These are phyloP conservation scores for Ophryocystis elektroscirrha DNA, from an alignment of 169 alveolate genomes.

Conservation along the genomic window DNA sequence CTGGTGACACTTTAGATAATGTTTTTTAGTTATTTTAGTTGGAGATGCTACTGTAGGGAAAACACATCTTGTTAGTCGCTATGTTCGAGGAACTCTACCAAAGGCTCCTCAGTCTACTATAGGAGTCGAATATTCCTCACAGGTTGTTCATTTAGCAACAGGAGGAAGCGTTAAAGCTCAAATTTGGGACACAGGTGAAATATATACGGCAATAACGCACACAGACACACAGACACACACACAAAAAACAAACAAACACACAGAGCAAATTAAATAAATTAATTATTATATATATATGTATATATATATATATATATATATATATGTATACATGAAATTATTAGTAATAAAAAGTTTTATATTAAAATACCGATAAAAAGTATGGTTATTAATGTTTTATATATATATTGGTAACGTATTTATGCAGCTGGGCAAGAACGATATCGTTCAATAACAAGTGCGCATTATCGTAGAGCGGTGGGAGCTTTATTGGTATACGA, in stretches of 20 bases:
- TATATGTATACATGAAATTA: neutral
- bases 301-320: neutral
- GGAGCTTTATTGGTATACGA: conserved; percentile 76
- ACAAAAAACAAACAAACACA: neutral
- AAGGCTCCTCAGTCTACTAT: conserved; percentile 31
- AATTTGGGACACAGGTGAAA: conserved; percentile 1
- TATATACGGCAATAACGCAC: neutral
- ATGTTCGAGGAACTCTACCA: conserved; percentile 20
- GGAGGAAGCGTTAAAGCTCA: neutral
- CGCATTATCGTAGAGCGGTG: conserved; percentile 68
- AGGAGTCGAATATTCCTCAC: conserved; percentile 38
- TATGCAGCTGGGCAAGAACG: conserved; percentile 20
- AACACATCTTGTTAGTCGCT: conserved; percentile 27
- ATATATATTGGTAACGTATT: neutral
- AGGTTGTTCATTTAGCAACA: neutral
- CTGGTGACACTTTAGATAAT: no score
- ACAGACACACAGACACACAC: neutral
- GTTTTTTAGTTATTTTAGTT: conserved; percentile 25
- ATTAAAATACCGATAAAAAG: no score
- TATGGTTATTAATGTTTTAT: no score
- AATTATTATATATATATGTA: no score
- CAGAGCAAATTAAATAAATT: neutral
- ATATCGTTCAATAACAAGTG: conserved; percentile 60
- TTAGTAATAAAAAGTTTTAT: no score
- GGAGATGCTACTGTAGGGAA: conserved; percentile 44